Percentiles rank a stretch among this genome's conserved stretches.
phyloP scores from a whole-genome alignment of 306 rosid genomes.

The Clitoria ternatea region DNA sequence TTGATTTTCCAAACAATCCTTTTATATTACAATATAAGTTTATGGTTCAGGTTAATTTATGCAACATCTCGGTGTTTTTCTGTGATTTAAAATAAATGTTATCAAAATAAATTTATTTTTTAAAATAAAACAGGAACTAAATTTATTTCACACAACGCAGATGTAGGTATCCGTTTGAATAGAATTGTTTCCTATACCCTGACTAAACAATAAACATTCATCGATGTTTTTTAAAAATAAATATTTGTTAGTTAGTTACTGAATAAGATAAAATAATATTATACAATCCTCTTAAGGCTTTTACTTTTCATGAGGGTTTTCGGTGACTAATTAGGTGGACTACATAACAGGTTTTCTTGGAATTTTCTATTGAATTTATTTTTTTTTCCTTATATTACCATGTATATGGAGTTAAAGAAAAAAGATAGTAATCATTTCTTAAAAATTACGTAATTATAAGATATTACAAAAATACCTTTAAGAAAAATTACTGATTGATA shows the following conservation, averaged over 20 bases:
- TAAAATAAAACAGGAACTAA: too few species aligned
- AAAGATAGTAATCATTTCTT: not conserved
- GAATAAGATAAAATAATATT: not conserved
- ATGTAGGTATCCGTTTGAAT: too few species aligned
- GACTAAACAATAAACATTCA: too few species aligned
- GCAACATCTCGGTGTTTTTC: too few species aligned
- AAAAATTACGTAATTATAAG: not conserved
- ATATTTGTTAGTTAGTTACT: not conserved
- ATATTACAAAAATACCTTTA: not conserved
- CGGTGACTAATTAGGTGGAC: not conserved
- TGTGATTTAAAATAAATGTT: too few species aligned
- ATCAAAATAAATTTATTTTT: too few species aligned
- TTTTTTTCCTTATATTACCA: not conserved
- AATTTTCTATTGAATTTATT: not conserved
- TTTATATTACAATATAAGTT: too few species aligned
- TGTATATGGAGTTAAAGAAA: not conserved
- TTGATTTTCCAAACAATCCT: too few species aligned
- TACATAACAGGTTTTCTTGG: not conserved
- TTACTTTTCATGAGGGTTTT: not conserved
- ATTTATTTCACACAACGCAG: not conserved
- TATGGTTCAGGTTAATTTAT: too few species aligned
- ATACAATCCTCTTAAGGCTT: not conserved
- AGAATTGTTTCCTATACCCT: too few species aligned
- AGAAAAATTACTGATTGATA: not conserved
- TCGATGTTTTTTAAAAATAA: too few species aligned